These are phyloP conservation scores for Verticillium tricorpus DNA, from an alignment of 2,329 filamentous ascomycete genomes.

Conservation along the genomic window DNA sequence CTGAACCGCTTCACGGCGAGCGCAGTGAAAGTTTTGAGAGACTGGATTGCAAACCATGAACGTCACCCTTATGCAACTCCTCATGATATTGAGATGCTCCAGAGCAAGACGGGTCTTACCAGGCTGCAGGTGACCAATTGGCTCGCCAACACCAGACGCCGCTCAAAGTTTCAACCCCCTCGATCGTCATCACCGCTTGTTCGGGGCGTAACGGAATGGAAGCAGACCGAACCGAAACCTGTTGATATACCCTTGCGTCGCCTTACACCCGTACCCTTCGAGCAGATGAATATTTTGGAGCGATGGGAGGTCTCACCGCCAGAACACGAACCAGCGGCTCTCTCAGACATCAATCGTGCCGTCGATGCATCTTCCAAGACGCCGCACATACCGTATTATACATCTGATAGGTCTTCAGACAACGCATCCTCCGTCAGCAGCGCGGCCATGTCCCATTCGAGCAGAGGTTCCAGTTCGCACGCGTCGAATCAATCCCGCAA, in stretches of 20 bases:
- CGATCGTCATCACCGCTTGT: constrained; percentile 47
- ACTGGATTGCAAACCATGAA: constrained; percentile 58
- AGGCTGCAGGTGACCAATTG: constrained; percentile 64
- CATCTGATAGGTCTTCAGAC: constrained; percentile 17
- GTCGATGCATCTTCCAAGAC: constrained; percentile 10
- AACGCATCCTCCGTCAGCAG: constrained; percentile 9
- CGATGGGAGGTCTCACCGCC: constrained; percentile 16
- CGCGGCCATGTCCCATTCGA: constrained; percentile 8
- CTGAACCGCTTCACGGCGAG: constrained; percentile 9
- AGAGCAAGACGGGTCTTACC: constrained; percentile 54
- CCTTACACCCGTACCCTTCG: constrained; percentile 29
- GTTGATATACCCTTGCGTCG: constrained; percentile 51
- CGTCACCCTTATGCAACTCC: constrained; percentile 64
- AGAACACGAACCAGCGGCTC: constrained; percentile 16
- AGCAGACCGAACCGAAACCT: constrained; percentile 19
- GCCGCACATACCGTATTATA: background rate
- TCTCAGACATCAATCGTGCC: constrained; percentile 16
- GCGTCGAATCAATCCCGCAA: constrained; percentile 25
- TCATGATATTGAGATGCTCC: constrained; percentile 56
- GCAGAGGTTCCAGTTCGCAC: constrained; percentile 6
- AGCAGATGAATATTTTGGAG: constrained; percentile 12
- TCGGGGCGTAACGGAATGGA: constrained; percentile 26
- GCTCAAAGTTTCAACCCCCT: constrained; percentile 52
- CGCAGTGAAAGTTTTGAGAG: constrained; percentile 47
- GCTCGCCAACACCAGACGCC: constrained; percentile 63